Evolutionary conservation across 1,284 basidiomycete genomes (phyloP), one percentile per base, ranked within the genome.

Genomic region (Ceratobasidium papillatum): DNA sequence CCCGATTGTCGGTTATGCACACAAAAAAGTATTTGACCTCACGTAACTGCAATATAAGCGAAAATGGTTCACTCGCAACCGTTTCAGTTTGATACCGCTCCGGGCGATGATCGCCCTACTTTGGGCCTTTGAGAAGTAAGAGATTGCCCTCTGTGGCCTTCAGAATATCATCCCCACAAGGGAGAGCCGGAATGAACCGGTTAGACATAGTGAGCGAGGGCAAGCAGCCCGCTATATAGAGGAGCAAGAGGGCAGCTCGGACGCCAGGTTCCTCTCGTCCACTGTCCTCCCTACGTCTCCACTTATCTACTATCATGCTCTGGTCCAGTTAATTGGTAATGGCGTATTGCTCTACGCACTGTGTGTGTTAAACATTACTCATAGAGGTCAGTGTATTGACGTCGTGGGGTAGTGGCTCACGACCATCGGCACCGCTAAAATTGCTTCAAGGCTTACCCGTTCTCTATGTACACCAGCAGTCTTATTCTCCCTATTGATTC

Each of bases 61-160:
- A 72, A 32, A 71, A 14, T 27, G 34, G 25, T n/a, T 49, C 34
- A 41, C 19, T 56, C 17, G 45, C 56, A 30, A 51, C 32, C 3
- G 68, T 72, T 72, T 72, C 56, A 61, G 68, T 72, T 72, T 72
- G 68, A 51, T 72, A 36, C 68, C 68, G 68, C 68, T 51, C 65
- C 41, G 64, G 62, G 3, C 49, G 63, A 22, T 47, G 36, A 58
- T 58, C 52, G 47, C 66, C 38, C 52, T 22, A 34, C 36, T 45
- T 38, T 58, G 52, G 38, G 12, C 32, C 34, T 32, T 58, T 54
- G 66, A 22, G 36, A 68, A 38, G 17, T 12, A 34, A 25, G 25
- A 32, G 27, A 30, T 58, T 27, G 52, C 36, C 22, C 30, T 19
- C 12, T 19, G 41, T 52, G 45, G 66, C 66, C 66, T 69, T 69